Conservation (phyloP, 768 basidiomycete species). For the Trametes meyenii region DNA sequence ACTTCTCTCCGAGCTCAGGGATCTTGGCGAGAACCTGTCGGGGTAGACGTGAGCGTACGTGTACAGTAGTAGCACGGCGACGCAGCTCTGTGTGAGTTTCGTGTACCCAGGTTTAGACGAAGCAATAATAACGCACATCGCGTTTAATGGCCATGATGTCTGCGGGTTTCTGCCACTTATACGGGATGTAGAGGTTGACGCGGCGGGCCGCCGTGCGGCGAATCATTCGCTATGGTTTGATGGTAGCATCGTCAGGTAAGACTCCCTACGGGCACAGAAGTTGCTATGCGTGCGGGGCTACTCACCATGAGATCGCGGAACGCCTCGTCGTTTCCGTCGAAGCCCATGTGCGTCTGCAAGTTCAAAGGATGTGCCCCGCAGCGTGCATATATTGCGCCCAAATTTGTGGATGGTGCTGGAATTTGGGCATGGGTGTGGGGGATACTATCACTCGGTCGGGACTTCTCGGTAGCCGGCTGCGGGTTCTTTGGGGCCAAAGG, state of each 20-base stretch:
- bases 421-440: too few relatives aligned
- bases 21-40: neutral
- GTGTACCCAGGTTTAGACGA: too few relatives aligned
- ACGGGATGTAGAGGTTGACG: neutral
- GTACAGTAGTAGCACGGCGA: too few relatives aligned
- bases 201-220: neutral
- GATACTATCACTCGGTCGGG: too few relatives aligned
- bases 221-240: neutral
- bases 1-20: neutral
- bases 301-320: neutral
- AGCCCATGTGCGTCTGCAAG: neutral
- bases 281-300: neutral
- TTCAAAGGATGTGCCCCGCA: neutral
- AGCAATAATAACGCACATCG: conserved; percentile 1
- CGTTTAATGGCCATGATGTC: neutral
- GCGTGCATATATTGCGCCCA: neutral
- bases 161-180: neutral
- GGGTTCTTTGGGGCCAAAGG: too few relatives aligned
- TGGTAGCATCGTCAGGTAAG: neutral
- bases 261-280: neutral
- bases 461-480: too few relatives aligned
- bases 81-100: too few relatives aligned
- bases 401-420: neutral
- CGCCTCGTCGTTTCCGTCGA: neutral
- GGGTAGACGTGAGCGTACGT: too few relatives aligned